A percentile compares a stretch with the other conserved stretches of the same genome.
phyloP scores from a whole-genome alignment of 1,284 basidiomycete species.

The Singerocomus inundabilis region DNA sequence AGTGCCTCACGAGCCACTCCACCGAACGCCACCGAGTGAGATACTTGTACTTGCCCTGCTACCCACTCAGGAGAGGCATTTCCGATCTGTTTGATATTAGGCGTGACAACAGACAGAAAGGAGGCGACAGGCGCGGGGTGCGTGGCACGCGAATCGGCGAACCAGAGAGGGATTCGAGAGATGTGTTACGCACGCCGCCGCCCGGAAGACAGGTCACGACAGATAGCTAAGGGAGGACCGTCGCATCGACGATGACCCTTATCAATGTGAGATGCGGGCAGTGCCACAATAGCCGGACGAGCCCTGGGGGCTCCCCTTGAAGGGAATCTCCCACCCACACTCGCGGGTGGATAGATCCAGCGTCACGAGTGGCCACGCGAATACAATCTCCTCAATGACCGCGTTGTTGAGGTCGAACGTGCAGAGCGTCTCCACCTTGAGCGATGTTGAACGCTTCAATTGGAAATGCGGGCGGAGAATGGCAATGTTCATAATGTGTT shows the following conservation, averaged over 20 bases:
- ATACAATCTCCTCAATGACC: constrained; percentile 24
- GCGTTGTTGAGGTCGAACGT: constrained; percentile 26
- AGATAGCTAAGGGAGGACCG: constrained; percentile 23
- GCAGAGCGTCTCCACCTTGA: constrained; percentile 29
- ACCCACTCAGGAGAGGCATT: constrained; percentile 26
- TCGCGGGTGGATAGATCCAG: constrained; percentile 28
- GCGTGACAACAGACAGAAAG: constrained; percentile 29
- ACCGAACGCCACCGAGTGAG: constrained; percentile 26
- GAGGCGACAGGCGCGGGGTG: constrained; percentile 26
- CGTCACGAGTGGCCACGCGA: constrained; percentile 30
- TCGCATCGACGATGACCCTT: constrained; percentile 30
- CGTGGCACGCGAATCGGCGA: constrained; percentile 30
- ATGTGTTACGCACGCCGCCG: constrained; percentile 26
- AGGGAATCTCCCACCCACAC: constrained; percentile 32
- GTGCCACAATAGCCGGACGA: constrained; percentile 21
- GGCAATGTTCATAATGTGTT: constrained; percentile 28
- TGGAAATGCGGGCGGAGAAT: constrained; percentile 27
- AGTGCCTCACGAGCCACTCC: constrained; percentile 23
- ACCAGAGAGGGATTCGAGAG: constrained; percentile 27
- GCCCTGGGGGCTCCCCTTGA: constrained; percentile 26
- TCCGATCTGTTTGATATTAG: constrained; percentile 30
- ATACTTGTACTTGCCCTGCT: constrained; percentile 23
- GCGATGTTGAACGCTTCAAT: constrained; percentile 19
- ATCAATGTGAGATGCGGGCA: constrained; percentile 26
- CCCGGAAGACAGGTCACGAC: constrained; percentile 10